Base-by-base conservation (phyloP, 108 stramenopile genomes). In the Cyclostephanos invisitatus region DNA sequence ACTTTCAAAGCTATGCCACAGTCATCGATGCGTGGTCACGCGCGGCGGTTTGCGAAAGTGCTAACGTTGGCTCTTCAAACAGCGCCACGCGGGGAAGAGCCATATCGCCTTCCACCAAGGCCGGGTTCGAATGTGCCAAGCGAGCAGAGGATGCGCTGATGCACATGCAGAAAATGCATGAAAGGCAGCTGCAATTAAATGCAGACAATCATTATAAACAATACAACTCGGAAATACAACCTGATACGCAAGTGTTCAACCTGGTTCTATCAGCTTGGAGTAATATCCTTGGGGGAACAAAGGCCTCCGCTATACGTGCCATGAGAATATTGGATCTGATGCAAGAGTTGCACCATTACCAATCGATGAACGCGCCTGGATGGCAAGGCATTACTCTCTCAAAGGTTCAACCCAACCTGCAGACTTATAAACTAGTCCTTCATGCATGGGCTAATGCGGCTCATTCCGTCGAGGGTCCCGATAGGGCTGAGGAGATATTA, bases 291-390 rank as follows among this genome's bases (percentile, higher is more conserved):
- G 69, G 65, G n/a, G 76, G 76, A 10, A 77, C 76, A 32, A 78
- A 78, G 21, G 77, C 77, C 2, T 71, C 58, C 59, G 65, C 77
- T 0, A 78, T 71, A 17, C 58, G 77, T 40, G 70, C 70, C 0
- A 71, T 64, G 51, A 62, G 77, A 27, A 78, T 78, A 35, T 67
- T 71, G 25, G 77, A 78, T 50, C 44, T 78, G 7, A 78, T 78
- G 77, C 77, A 78, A 51, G 77, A 78, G 51, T 50, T 78, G 32
- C 70, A 78, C 49, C 77, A 78, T 61, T 59, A 38, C 53, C 77
- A 78, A 72, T 78, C 77, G 3, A 48, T 70, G 38, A 35, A 71
- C 61, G 57, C 60, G 35, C 61, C 74, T 12, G 44, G 46, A 20
- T 75, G 75, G 75, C 75, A 68, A 54, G 75, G 75, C 2, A 60